Percentiles rank a stretch among this genome's conserved stretches.
Evolutionary conservation across 257 asterid genomes (phyloP).

Genomic region (Phtheirospermum japonicum): DNA sequence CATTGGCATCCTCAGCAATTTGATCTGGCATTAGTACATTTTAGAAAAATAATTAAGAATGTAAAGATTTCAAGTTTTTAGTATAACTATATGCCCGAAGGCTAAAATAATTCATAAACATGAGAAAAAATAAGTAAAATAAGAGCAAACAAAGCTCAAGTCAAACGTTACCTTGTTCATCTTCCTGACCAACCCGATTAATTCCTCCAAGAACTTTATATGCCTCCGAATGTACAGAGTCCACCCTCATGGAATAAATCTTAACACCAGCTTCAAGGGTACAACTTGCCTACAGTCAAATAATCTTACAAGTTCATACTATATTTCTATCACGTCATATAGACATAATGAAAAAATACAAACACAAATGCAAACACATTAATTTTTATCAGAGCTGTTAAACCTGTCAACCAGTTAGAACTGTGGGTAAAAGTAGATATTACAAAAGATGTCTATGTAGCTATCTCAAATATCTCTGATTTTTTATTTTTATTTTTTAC

Average conservation of each 20-base stretch:
- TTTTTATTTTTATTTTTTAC: not conserved
- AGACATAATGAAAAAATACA: constrained; percentile 2
- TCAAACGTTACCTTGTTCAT: constrained; percentile 61
- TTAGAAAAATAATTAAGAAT: not conserved
- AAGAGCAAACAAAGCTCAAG: constrained; percentile 17
- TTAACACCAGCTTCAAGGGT: constrained; percentile 99
- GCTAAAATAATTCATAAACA: not conserved
- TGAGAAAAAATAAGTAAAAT: not conserved
- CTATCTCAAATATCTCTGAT: constrained; percentile 7
- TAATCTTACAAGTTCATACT: constrained; percentile 17
- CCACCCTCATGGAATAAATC: constrained; percentile 96
- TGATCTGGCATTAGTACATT: constrained; percentile 40
- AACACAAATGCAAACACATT: not conserved
- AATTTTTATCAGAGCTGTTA: not conserved
- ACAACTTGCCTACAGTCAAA: constrained; percentile 80
- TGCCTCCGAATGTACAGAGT: constrained; percentile 93
- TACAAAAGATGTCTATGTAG: not conserved
- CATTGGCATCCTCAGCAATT: constrained; percentile 41
- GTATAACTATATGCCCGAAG: not conserved
- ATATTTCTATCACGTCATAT: not conserved
- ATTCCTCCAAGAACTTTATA: constrained; percentile 98
- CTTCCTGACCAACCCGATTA: constrained; percentile 84
- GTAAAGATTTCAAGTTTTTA: not conserved
- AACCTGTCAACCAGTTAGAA: constrained; percentile 5
- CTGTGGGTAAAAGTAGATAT: not conserved